Evolutionary conservation across 83 land plant species (phyloP).

Genomic region (Diphasiastrum complanatum): DNA sequence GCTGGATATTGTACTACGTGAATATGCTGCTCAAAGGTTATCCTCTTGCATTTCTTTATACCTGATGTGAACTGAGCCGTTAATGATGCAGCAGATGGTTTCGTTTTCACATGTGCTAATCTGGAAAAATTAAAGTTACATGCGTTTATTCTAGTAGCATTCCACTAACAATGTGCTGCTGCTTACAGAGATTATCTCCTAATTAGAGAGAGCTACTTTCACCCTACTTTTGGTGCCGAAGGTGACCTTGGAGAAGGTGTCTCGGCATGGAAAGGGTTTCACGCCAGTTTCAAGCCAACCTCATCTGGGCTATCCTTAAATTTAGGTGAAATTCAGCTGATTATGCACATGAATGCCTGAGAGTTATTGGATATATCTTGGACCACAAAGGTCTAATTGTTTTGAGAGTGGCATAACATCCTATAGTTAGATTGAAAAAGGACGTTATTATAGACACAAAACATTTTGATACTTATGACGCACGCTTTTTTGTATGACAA

Average conservation of each 20-base stretch:
- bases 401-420: no score
- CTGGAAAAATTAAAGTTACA: neutral
- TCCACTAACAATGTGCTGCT: neutral
- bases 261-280: slow-evolving; percentile 47
- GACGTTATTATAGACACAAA: no score
- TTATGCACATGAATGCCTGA: neutral
- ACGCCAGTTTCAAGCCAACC: slow-evolving; percentile 50
- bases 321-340: slow-evolving; percentile 33
- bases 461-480: no score
- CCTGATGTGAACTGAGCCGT: neutral
- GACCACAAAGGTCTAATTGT: no score
- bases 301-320: slow-evolving; percentile 58
- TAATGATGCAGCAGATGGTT: neutral
- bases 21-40: slow-evolving; percentile 60
- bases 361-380: no score
- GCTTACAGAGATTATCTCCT: slow-evolving; percentile 53
- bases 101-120: neutral
- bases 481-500: no score
- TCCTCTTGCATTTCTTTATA: neutral
- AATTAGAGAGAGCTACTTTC: slow-evolving; percentile 51
- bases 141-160: neutral
- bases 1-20: slow-evolving; percentile 51
- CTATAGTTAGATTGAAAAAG: no score
- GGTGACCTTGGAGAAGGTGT: slow-evolving; percentile 66
- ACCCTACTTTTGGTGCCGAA: slow-evolving; percentile 28